phyloP scores from a whole-genome alignment of 768 basidiomycete genomes.

The Fibroporia radiculosa region DNA sequence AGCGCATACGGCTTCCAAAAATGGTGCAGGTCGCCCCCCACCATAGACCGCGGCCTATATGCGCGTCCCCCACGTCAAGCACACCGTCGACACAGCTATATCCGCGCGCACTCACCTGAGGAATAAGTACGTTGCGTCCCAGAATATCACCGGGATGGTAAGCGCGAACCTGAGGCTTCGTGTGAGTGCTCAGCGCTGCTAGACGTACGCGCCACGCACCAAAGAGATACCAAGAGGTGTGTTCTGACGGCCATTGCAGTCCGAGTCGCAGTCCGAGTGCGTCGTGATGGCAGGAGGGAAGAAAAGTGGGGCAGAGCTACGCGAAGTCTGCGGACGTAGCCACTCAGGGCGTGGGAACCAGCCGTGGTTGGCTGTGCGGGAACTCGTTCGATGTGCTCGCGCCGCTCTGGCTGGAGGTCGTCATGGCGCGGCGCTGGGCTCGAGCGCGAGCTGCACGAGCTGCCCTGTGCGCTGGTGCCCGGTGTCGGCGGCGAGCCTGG shows the following conservation, averaged over 20 bases:
- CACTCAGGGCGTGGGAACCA: slow-evolving; percentile 2
- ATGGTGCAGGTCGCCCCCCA: slow-evolving; percentile 86
- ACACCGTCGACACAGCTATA: neutral
- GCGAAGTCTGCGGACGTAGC: slow-evolving; percentile 1
- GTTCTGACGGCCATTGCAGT: slow-evolving; percentile 12
- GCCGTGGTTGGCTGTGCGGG: neutral
- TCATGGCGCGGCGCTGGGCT: neutral
- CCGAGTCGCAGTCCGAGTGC: neutral
- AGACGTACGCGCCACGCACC: slow-evolving; percentile 13
- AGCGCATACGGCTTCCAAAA: slow-evolving; percentile 80
- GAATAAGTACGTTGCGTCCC: slow-evolving; percentile 81
- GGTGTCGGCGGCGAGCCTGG: neutral
- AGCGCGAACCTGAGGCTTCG: slow-evolving; percentile 49
- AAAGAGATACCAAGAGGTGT: slow-evolving; percentile 18
- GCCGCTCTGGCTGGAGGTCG: slow-evolving; percentile 3
- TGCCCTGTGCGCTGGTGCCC: slow-evolving; percentile 1
- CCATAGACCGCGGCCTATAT: slow-evolving; percentile 74
- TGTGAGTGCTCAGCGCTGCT: slow-evolving; percentile 4
- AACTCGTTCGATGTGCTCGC: neutral
- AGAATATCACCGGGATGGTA: slow-evolving; percentile 55
- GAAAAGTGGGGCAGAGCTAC: neutral
- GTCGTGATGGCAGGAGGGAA: neutral
- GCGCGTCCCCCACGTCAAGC: neutral
- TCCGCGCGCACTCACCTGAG: slow-evolving; percentile 57
- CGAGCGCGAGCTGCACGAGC: slow-evolving; percentile 1